These are phyloP conservation scores for Aspergillus avenaceus DNA, from an alignment of 495 filamentous ascomycete genomes.

Conservation along the genomic window DNA sequence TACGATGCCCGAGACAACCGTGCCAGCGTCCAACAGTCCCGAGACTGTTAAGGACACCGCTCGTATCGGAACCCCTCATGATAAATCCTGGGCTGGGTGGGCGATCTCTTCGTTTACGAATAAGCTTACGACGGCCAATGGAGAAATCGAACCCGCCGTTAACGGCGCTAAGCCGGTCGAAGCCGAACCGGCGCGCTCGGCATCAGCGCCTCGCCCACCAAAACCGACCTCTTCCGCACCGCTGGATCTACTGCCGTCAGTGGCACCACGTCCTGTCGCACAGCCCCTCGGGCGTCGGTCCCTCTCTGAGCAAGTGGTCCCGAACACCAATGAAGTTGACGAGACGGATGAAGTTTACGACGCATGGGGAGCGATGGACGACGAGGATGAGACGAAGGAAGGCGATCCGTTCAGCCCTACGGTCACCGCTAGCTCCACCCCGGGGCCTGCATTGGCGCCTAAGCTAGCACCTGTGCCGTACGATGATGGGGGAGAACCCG, in stretches of 20 bases:
- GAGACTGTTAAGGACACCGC: conserved; percentile 41
- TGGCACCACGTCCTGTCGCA: conserved; percentile 34
- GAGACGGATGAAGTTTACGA: conserved; percentile 55
- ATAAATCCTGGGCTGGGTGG: conserved; percentile 89
- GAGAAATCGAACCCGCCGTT: conserved; percentile 68
- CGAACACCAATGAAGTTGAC: conserved; percentile 36
- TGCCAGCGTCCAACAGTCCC: conserved; percentile 44
- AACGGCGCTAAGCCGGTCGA: conserved; percentile 24
- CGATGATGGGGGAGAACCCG: conserved; percentile 81
- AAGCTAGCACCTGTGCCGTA: conserved; percentile 49
- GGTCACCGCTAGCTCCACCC: conserved; percentile 29
- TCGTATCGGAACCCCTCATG: conserved; percentile 72
- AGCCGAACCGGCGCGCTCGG: conserved; percentile 35
- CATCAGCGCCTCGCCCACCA: conserved; percentile 42
- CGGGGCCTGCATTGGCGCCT: conserved; percentile 24
- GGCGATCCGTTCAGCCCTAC: conserved; percentile 47
- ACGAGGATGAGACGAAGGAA: conserved; percentile 50
- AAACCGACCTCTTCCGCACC: conserved; percentile 53
- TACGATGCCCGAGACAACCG: conserved; percentile 74
- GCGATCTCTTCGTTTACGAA: conserved; percentile 99
- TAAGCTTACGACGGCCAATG: conserved; percentile 76
- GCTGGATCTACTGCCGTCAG: conserved; percentile 22
- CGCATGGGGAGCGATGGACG: conserved; percentile 70
- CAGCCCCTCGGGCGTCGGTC: conserved; percentile 36
- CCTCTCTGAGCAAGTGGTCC: conserved; percentile 37